Evolutionary conservation across 768 basidiomycete species (phyloP), one percentile per base, ranked within the genome.

Genomic region (Termitomyces sp.): DNA sequence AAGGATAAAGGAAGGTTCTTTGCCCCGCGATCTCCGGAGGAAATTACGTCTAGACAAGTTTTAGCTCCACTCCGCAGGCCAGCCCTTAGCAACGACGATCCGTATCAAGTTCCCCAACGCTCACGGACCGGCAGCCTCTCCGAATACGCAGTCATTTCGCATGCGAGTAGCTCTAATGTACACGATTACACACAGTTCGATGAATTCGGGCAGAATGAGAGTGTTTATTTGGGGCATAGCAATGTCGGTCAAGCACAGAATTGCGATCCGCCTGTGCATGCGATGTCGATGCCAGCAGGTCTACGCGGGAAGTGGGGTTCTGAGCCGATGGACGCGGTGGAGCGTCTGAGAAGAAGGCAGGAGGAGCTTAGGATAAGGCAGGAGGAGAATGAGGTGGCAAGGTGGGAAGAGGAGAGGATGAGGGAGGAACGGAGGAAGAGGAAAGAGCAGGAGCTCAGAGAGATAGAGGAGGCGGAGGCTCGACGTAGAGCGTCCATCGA

Each of bases 391-490:
- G 81, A 83, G 51, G 70, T 74, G 39, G 77, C 77, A 5, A 31
- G 74, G 34, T 67, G 65, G 56, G 77, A 79, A 59, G 84, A 86
- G 61, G 71, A 65, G 36, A 69, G 73, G 59, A 68, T 74, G 51
- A 78, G 79, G 60, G 71, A 71, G 1, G 68, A 65, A 22, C 64
- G 74, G n/a, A 77, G 69, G 59, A 59, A 61, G 20, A 71, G 73
- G 64, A 82, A 81, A 60, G 76, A 80, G 46, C 74, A 76, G 47
- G 61, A 72, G 20, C 56, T 68, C 63, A 69, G 70, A 55, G 74
- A 74, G 60, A 76, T 78, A 46, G 61, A 68, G 55, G 75, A 81
- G 59, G 76, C 78, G 37, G 79, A 82, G 60, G 71, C 69, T 27
- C 67, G 72, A 50, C 70, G 75, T 42, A 74, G 71, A 36, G 66